Evolutionary conservation across 2,329 filamentous ascomycete genomes (phyloP).

Genomic region (Mollisiaceae sp.): DNA sequence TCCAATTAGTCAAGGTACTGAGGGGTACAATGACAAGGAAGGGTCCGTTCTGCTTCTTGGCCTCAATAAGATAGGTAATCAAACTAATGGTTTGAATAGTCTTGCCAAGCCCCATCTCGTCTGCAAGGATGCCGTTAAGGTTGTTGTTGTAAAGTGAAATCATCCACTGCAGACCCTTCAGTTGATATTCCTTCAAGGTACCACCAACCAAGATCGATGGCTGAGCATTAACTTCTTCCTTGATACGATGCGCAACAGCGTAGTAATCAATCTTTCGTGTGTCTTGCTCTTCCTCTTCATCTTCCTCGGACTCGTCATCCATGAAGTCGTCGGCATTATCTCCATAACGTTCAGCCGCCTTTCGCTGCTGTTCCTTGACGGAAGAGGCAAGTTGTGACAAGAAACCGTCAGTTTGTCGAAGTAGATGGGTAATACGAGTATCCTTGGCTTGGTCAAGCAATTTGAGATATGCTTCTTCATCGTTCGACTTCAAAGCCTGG

Average conservation of each 20-base stretch:
- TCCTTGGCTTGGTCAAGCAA: constrained; percentile 98
- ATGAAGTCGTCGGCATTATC: constrained; percentile 56
- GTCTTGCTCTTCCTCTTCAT: constrained; percentile 71
- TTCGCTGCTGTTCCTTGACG: constrained; percentile 91
- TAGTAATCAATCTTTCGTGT: constrained; percentile 96
- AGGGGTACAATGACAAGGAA: constrained; percentile 97
- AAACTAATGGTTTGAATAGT: constrained; percentile 99
- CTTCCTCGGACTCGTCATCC: constrained; percentile 70
- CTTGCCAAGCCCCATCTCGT: constrained; percentile 99
- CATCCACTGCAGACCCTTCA: constrained; percentile 99
- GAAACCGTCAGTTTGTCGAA: constrained; percentile 97
- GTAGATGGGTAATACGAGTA: constrained; percentile 96
- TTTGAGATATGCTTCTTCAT: constrained; percentile 98
- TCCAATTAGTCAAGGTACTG: constrained; percentile 98
- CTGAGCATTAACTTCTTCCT: constrained; percentile 87
- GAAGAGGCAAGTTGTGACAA: constrained; percentile 93
- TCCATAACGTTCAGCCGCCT: constrained; percentile 78
- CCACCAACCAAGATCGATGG: constrained; percentile 89
- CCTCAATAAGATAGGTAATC: constrained; percentile 96
- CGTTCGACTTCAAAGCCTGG: constrained; percentile 97
- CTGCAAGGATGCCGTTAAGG: constrained; percentile 95
- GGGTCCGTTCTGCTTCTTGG: constrained; percentile 88
- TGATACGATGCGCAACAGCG: constrained; percentile 93
- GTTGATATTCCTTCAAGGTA: constrained; percentile 92
- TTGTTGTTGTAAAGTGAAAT: constrained; percentile 99